Conservation (phyloP, 352 stramenopile species). For the Elongisporangium undulatum region DNA sequence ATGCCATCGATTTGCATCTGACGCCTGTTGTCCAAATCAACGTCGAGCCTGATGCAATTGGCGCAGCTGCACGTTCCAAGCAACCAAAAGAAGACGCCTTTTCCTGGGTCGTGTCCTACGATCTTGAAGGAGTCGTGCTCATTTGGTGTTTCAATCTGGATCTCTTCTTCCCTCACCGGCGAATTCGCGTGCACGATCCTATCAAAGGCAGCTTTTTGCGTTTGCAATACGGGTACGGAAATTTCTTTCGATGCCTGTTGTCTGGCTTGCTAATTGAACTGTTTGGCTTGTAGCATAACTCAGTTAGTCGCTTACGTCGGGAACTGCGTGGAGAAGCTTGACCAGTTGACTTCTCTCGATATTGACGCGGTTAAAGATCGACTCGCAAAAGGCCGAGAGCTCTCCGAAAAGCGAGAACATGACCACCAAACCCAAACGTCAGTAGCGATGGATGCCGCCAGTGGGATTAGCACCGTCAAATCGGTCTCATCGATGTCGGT, state of each 20-base stretch:
- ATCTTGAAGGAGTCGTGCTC: slow-evolving; percentile 34
- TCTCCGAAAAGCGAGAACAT: slow-evolving; percentile 13
- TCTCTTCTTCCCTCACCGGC: slow-evolving; percentile 50
- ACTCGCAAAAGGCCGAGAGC: slow-evolving; percentile 15
- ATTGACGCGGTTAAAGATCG: slow-evolving; percentile 16
- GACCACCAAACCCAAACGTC: not conserved
- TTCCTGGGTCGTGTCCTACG: slow-evolving; percentile 51
- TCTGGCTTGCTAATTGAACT: not conserved
- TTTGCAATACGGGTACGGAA: slow-evolving; percentile 12
- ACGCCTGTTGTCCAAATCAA: slow-evolving; percentile 30
- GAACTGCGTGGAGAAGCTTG: slow-evolving; percentile 25
- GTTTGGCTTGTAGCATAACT: slow-evolving; percentile 10
- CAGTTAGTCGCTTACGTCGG: slow-evolving; percentile 25
- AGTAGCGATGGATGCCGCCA: not conserved
- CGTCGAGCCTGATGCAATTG: slow-evolving; percentile 18
- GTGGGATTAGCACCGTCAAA: not conserved
- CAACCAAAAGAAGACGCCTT: slow-evolving; percentile 23
- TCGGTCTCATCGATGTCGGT: not conserved
- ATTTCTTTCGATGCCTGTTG: not conserved
- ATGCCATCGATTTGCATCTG: slow-evolving; percentile 49
- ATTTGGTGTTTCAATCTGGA: slow-evolving; percentile 51
- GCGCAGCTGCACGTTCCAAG: slow-evolving; percentile 5
- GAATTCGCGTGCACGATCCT: slow-evolving; percentile 30
- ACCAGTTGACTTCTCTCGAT: slow-evolving; percentile 19
- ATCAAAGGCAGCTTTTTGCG: slow-evolving; percentile 29